Evolutionary conservation across 306 rosid species (phyloP), one percentile per base, ranked within the genome.

Genomic region (Vicia sativa): DNA sequence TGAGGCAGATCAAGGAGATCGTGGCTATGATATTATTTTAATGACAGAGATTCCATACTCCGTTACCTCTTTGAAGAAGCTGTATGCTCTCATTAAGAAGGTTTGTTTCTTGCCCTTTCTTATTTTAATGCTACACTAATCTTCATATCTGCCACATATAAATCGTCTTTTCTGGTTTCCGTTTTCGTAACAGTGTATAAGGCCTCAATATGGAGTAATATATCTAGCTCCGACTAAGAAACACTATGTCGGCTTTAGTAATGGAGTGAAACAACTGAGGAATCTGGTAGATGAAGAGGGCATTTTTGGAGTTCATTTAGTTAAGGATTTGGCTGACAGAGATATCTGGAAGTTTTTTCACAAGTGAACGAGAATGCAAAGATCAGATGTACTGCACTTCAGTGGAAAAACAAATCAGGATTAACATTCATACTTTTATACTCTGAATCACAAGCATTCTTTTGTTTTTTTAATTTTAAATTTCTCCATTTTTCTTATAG

Each of bases 271-370:
- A 62, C 96, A 93, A 14, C 78, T 93, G 82, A 88, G 79, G 84
- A 88, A 81, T 81, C 73, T 93, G 79, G 87, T 90, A 25, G 97
- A 93, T 21, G 97, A 93, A 65, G 99, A 85, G 63, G 96, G 89
- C 68, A 44, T 88, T 79, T 90, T 88, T 57, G 99, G 98, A 80
- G 91, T 84, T 8, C 99, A 90, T 78, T 66, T 93, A 46, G 89
- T 93, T 76, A 86, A 90, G 89, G 99, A 93, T 82, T 85, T 85
- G 78, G 71, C 90, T 4, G 99, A 93, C 62, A 85, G 91, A 82
- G 96, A 93, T 44, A 65, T 93, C 39, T 93, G 99, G 99, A 93
- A 93, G 75, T 90, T 93, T 83, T 93, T 90, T 80, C 81, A 82
- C 82, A 93, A 83, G 86, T 93, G 84, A 92, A 57, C 75, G 42